Conservation (phyloP, 345 rosid species). For the Citrus australasica region DNA sequence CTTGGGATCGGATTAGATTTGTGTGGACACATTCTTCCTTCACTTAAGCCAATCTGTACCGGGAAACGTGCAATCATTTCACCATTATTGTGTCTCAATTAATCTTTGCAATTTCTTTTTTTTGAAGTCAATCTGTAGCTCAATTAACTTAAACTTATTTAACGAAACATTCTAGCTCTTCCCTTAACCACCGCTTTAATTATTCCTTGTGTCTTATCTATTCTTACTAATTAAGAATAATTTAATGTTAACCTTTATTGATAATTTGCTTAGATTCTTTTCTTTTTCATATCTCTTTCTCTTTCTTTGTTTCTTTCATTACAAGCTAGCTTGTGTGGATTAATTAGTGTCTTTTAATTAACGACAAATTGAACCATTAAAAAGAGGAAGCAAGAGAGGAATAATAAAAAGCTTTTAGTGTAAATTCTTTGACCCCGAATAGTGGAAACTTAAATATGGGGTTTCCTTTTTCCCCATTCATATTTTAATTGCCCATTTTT, state of each 20-base stretch:
- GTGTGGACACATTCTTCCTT: too few relatives aligned
- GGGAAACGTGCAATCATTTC: too few relatives aligned
- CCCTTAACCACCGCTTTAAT: slow-evolving; percentile 12
- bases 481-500: not conserved
- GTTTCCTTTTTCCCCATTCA: not conserved
- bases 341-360: not conserved
- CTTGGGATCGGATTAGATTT: too few relatives aligned
- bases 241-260: not conserved
- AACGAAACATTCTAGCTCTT: not conserved
- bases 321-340: not conserved
- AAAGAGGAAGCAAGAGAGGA: not conserved
- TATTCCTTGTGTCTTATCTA: slow-evolving; percentile 11
- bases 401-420: not conserved
- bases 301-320: not conserved
- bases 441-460: not conserved
- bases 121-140: not conserved
- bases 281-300: not conserved
- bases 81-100: not conserved
- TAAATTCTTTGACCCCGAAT: not conserved
- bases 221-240: not conserved
- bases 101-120: not conserved
- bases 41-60: too few relatives aligned
- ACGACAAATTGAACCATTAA: not conserved
- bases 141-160: not conserved
- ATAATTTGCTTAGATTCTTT: not conserved